phyloP scores from a whole-genome alignment of 2,329 filamentous ascomycete genomes.

The Phyllosticta citriasiana region DNA sequence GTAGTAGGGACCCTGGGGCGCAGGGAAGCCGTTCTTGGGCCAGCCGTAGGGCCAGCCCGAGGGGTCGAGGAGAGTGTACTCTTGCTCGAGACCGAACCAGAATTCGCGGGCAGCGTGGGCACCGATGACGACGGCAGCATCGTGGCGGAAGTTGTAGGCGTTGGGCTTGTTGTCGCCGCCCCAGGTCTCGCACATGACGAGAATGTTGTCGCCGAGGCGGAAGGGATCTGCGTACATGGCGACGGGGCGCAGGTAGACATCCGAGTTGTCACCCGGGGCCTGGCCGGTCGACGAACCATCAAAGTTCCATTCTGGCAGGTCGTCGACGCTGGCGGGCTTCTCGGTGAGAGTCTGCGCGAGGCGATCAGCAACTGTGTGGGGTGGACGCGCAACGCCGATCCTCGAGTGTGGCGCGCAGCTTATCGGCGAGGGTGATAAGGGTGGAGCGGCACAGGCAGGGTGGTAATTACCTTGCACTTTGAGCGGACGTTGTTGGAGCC shows the following conservation, averaged over 20 bases:
- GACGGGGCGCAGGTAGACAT: conserved; percentile 89
- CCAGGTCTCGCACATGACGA: conserved; percentile 92
- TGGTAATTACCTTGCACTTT: conserved; percentile 79
- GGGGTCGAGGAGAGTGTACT: conserved; percentile 87
- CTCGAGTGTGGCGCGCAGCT: conserved; percentile 13
- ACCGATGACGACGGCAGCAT: conserved; percentile 83
- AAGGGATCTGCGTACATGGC: conserved; percentile 89
- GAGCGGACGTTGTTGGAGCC: conserved; percentile 73
- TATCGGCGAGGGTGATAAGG: conserved; percentile 25
- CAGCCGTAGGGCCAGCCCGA: conserved; percentile 87
- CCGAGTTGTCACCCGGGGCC: conserved; percentile 89
- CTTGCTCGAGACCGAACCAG: conserved; percentile 97
- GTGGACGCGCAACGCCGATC: conserved; percentile 7
- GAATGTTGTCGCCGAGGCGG: conserved; percentile 80
- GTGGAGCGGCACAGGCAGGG: conserved; percentile 3
- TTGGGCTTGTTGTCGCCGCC: conserved; percentile 90
- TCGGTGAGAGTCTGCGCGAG: conserved; percentile 50
- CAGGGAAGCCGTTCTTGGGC: conserved; percentile 79
- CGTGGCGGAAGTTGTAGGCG: conserved; percentile 97
- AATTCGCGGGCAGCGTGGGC: conserved; percentile 71
- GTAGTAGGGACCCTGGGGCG: conserved; percentile 91
- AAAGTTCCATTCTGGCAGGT: conserved; percentile 72
- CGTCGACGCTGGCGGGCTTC: conserved; percentile 47
- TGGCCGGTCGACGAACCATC: conserved; percentile 87
- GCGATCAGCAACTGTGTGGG: conserved; percentile 6